Base-by-base conservation (phyloP, 495 filamentous ascomycete genomes). In the Arthonia radiata region DNA sequence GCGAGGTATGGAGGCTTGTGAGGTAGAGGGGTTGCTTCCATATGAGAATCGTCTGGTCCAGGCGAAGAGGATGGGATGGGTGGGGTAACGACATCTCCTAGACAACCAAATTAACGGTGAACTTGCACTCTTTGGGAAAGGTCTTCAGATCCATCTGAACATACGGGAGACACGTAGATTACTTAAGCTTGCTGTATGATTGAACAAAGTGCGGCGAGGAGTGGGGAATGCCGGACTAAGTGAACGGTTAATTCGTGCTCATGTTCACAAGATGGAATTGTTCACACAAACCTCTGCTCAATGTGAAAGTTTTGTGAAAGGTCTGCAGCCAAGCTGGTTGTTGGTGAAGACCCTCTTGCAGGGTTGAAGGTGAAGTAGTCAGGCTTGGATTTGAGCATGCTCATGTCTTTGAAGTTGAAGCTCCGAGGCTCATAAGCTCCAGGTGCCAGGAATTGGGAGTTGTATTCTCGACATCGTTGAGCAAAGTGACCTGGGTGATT, bases 221-320 rank as follows among this genome's bases (percentile, higher is more conserved):
- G 86, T 97, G 3, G 77, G 76, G 34, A 89, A 59, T 48, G 81
- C 71, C 4, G 86, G 86, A 49, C 86, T 97, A 51, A n/a, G n/a
- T 40, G 26, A 28, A 24, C n/a, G 4, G 27, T 46, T 21, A 27
- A 18, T 7, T 26, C 13, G 25, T 21, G 26, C 25, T 14, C 24
- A 40, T 30, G 17, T 21, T 6, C 31, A 25, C 26, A 15, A 25
- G 23, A 18, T 13, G 22, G 27, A 16, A 35, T 25, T 23, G n/a
- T n/a, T 13, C 10, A 23, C 19, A 56, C 48, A 46, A 43, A 91
- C 82, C 79, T 89, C 36, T 71, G 70, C 43, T 91, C 81, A 40
- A 91, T 70, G 37, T 80, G 80, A 40, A 94, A 91, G 55, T 93
- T 97, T 45, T 90, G 80, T 24, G 81, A 92, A 37, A 93, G 59